Evolutionary conservation across 257 asterid species (phyloP).

Genomic region (Solanum arcanum): DNA sequence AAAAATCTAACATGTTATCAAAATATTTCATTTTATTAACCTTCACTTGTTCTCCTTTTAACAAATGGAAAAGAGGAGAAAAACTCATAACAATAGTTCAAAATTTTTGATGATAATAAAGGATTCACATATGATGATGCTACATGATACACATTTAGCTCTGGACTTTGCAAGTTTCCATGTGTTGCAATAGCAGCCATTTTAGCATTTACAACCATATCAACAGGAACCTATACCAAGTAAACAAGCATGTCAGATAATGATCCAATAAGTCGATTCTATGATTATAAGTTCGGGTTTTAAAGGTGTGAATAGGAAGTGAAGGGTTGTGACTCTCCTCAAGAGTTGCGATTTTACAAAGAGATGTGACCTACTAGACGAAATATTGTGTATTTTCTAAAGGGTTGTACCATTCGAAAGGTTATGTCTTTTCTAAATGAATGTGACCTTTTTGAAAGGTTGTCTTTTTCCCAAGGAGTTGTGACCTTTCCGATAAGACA

Average conservation of each 20-base stretch:
- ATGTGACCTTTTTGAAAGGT: too few relatives aligned
- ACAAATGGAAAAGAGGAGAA: conserved; percentile 4
- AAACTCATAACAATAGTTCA: conserved; percentile 11
- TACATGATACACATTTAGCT: neutral
- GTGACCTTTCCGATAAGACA: too few relatives aligned
- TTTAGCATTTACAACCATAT: conserved; percentile 25
- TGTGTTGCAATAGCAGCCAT: conserved; percentile 28
- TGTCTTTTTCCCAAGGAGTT: too few relatives aligned
- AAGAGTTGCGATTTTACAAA: too few relatives aligned
- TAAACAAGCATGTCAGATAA: neutral
- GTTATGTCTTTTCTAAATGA: too few relatives aligned
- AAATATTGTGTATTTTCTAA: too few relatives aligned
- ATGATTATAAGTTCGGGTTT: too few relatives aligned
- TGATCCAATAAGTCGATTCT: too few relatives aligned
- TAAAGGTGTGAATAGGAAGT: too few relatives aligned
- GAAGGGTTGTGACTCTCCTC: too few relatives aligned
- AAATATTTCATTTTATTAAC: neutral
- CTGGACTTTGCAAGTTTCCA: neutral
- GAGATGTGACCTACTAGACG: too few relatives aligned
- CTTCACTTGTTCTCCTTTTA: neutral
- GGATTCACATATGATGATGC: neutral
- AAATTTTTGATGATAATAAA: neutral
- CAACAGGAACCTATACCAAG: conserved; percentile 22
- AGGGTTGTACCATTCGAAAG: too few relatives aligned
- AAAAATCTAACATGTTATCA: neutral